These are phyloP conservation scores for Chlorophyllum brunneum DNA, from an alignment of 768 basidiomycete species.

Conservation along the genomic window DNA sequence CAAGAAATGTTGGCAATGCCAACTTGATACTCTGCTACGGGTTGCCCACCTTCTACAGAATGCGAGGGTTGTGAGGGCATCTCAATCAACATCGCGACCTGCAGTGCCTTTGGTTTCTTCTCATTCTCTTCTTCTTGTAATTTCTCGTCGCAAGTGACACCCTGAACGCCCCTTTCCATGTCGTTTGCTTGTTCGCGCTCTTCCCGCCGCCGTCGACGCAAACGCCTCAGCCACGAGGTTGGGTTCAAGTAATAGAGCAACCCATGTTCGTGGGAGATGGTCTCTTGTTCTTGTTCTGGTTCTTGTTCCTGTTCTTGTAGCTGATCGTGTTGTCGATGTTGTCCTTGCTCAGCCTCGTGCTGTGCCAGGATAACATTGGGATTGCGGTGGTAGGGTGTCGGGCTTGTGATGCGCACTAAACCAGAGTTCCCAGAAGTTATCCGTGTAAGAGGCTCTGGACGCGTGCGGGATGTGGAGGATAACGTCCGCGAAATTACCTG, in stretches of 20 bases:
- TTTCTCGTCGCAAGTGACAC: not conserved
- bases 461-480: not conserved
- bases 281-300: not conserved
- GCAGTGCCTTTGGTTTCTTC: conserved; percentile 14
- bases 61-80: conserved; percentile 34
- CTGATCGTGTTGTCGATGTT: not conserved
- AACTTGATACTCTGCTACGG: conserved; percentile 37
- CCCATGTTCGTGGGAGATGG: not conserved
- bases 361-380: not conserved
- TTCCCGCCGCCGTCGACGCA: not conserved
- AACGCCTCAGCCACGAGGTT: conserved; percentile 2
- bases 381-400: conserved; percentile 7
- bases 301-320: conserved; percentile 1
- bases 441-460: not conserved
- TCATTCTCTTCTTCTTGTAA: not conserved
- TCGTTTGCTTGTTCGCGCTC: not conserved
- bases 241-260: not conserved
- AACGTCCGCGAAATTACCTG: not conserved
- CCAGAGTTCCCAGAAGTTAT: not conserved
- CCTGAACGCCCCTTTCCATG: not conserved
- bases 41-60: not conserved
- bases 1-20: conserved; percentile 38
- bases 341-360: not conserved
- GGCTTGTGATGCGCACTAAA: conserved; percentile 1
- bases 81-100: conserved; percentile 41